phyloP scores from a whole-genome alignment of 2,329 filamentous ascomycete species.

The Epichloe gansuensis region DNA sequence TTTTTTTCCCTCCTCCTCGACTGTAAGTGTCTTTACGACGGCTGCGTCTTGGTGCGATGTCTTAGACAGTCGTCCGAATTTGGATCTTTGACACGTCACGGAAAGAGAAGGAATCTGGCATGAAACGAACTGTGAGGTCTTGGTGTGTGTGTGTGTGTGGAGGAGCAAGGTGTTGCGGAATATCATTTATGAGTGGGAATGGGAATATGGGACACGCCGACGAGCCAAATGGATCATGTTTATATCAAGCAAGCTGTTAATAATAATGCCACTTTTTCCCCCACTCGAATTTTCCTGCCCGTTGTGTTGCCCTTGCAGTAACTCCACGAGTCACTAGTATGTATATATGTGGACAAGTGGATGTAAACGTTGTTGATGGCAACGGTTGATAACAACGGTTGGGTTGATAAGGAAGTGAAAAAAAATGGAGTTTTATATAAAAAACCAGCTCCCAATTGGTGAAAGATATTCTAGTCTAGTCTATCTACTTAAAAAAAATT shows the following conservation, averaged over 20 bases:
- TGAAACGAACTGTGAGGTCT: not conserved
- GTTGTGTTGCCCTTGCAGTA: no score
- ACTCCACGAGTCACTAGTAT: no score
- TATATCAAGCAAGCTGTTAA: slow-evolving; percentile 2
- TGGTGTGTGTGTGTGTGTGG: no score
- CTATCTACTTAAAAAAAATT: no score
- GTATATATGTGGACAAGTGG: no score
- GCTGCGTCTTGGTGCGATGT: not conserved
- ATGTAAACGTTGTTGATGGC: no score
- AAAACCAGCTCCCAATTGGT: no score
- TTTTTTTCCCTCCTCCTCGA: not conserved
- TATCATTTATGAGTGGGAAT: not conserved
- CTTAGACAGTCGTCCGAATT: not conserved
- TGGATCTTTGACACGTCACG: not conserved
- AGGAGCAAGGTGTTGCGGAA: slow-evolving; percentile 3
- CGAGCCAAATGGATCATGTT: not conserved
- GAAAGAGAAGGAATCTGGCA: not conserved
- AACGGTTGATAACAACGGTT: no score
- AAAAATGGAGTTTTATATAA: no score
- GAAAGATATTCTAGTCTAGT: no score
- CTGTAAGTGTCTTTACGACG: not conserved
- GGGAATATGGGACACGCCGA: not conserved
- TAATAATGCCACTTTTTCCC: slow-evolving; percentile 2
- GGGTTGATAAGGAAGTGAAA: no score
- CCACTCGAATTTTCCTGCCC: no score